phyloP scores from a whole-genome alignment of 2,329 filamentous ascomycete genomes.

The Fusarium verticillioides region DNA sequence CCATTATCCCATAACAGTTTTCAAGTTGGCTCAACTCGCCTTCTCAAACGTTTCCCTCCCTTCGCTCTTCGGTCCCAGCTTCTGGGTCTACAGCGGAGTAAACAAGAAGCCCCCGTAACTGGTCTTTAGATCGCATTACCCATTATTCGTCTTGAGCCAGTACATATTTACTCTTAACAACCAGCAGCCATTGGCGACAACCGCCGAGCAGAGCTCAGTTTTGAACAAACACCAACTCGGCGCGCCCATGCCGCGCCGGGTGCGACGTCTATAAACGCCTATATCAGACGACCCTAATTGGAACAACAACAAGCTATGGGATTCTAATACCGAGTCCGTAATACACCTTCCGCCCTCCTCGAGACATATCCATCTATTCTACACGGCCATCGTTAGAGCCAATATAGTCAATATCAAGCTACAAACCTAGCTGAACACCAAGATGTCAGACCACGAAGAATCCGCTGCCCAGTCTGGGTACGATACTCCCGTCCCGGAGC shows the following conservation, averaged over 20 bases:
- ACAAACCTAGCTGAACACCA: conserved; percentile 36
- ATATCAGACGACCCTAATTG: conserved; percentile 21
- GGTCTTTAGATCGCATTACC: conserved; percentile 27
- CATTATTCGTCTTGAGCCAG: conserved; percentile 6
- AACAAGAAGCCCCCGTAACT: conserved; percentile 99
- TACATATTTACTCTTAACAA: conserved; percentile 15
- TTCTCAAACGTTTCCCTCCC: conserved; percentile 76
- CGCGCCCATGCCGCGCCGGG: conserved; percentile 53
- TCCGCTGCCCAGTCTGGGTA: conserved; percentile 70
- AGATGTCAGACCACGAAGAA: conserved; percentile 76
- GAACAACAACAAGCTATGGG: conserved; percentile 45
- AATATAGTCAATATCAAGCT: background rate
- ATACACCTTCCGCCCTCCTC: conserved; percentile 30
- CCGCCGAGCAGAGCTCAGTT: conserved; percentile 41
- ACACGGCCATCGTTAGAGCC: conserved; percentile 12
- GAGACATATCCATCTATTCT: conserved; percentile 17
- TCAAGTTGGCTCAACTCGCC: conserved; percentile 94
- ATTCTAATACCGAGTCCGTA: conserved; percentile 46
- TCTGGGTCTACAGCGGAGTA: conserved; percentile 96
- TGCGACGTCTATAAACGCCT: conserved; percentile 42
- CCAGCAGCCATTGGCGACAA: conserved; percentile 34
- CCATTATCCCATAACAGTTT: conserved; percentile 61
- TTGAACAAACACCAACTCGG: conserved; percentile 50
- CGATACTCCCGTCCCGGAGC: conserved; percentile 78
- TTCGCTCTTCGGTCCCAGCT: conserved; percentile 90